These are phyloP conservation scores for baker's yeast (Saccharomyces cerevisiae) DNA, from an alignment of 805 yeast species.

Conservation along the genomic window DNA sequence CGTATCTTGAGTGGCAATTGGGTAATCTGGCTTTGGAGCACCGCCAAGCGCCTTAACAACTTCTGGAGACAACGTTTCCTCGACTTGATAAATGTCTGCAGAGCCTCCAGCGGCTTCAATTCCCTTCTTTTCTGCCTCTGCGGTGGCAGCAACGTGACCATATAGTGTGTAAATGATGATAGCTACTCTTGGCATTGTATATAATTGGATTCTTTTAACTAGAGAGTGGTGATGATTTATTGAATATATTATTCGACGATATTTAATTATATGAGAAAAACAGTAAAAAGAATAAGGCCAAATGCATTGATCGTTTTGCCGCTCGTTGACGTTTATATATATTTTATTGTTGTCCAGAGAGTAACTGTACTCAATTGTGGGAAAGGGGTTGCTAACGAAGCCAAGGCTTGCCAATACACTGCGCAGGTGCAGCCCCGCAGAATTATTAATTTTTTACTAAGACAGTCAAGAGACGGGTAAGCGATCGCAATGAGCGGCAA, in stretches of 20 bases:
- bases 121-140: conserved; percentile 62
- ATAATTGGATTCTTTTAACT: background rate
- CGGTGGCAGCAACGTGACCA: conserved; percentile 66
- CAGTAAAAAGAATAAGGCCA: background rate
- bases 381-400: background rate
- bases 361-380: background rate
- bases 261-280: no score
- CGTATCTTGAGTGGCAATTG: conserved; percentile 53
- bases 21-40: conserved; percentile 53
- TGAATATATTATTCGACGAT: background rate
- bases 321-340: background rate
- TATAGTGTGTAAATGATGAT: conserved; percentile 74
- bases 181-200: conserved; percentile 42
- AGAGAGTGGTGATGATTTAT: background rate
- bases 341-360: background rate
- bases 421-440: background rate
- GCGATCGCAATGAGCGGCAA: background rate
- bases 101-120: conserved; percentile 59
- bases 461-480: background rate
- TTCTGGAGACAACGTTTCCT: conserved; percentile 64
- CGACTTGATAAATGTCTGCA: conserved; percentile 70
- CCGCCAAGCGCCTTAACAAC: conserved; percentile 55
- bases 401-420: background rate
- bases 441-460: background rate
- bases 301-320: background rate